Percentiles rank a stretch among this genome's conserved stretches.
These are phyloP conservation scores for Ostreobium quekettii DNA, from an alignment of 139 green algal species.

Conservation along the genomic window DNA sequence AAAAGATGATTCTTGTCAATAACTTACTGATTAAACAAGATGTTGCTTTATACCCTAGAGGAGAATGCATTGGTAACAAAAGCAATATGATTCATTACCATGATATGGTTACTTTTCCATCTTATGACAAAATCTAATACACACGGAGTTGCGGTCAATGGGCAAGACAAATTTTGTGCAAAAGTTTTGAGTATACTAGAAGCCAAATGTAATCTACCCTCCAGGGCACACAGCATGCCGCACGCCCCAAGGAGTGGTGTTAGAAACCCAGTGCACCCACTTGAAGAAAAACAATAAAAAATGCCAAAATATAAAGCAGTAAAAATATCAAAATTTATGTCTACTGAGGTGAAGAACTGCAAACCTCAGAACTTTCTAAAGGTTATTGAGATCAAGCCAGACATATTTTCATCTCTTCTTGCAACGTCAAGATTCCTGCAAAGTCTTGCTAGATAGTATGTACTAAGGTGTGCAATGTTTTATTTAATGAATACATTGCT, in stretches of 20 bases:
- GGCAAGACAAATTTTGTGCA: no score
- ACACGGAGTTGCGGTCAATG: no score
- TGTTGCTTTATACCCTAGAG: not conserved
- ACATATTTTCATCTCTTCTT: not conserved
- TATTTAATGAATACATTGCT: not conserved
- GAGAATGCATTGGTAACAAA: not conserved
- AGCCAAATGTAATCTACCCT: no score
- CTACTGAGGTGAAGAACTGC: not conserved
- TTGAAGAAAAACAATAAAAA: no score
- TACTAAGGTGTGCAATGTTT: not conserved
- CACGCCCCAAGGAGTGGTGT: no score
- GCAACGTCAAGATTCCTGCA: not conserved
- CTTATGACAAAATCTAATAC: not conserved
- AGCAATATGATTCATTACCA: not conserved
- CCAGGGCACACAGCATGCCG: no score
- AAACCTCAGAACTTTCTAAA: not conserved
- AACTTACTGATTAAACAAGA: not conserved
- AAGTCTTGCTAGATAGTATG: not conserved
- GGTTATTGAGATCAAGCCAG: not conserved
- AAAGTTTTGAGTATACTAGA: no score
- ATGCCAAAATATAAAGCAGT: no score
- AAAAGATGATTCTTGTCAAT: conserved; percentile 5
- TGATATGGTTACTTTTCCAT: not conserved
- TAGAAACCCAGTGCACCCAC: no score
- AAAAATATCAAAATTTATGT: no score